Conservation (phyloP, 2,329 filamentous ascomycete species). For the Karstenula rhodostoma region DNA sequence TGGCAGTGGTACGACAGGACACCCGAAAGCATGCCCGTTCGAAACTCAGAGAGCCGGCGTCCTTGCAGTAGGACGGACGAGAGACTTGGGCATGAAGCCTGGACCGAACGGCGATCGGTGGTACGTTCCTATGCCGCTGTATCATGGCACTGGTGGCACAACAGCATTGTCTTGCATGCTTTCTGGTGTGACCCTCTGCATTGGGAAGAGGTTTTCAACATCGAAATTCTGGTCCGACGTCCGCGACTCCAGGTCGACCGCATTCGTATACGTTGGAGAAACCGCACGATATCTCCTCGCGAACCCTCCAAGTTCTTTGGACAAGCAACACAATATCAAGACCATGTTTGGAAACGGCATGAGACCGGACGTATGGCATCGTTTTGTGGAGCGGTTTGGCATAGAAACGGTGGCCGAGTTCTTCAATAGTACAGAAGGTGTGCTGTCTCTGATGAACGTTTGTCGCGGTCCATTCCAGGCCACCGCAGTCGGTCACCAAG, state of each 20-base stretch:
- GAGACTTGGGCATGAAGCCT: constrained; percentile 45
- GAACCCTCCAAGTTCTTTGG: constrained; percentile 68
- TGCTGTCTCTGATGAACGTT: constrained; percentile 69
- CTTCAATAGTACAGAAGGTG: constrained; percentile 79
- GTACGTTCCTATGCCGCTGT: constrained; percentile 81
- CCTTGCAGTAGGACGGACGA: constrained; percentile 47
- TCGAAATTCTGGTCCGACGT: constrained; percentile 77
- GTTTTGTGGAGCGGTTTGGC: constrained; percentile 70
- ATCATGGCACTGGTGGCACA: constrained; percentile 77
- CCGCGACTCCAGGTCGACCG: constrained; percentile 71
- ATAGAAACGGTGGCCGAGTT: constrained; percentile 73
- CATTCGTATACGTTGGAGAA: constrained; percentile 81
- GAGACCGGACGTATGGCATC: constrained; percentile 72
- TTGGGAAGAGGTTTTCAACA: constrained; percentile 73
- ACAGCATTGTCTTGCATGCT: constrained; percentile 64
- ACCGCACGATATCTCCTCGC: constrained; percentile 77
- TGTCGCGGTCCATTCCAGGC: constrained; percentile 68
- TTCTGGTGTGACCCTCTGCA: constrained; percentile 65
- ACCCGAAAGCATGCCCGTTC: constrained; percentile 75
- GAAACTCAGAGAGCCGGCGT: constrained; percentile 59
- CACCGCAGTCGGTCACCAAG: constrained; percentile 75
- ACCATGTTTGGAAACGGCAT: constrained; percentile 73
- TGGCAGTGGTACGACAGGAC: constrained; percentile 73
- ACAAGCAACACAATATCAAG: constrained; percentile 66
- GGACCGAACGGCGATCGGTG: constrained; percentile 65